Percentiles rank a stretch among this genome's conserved stretches.
Evolutionary conservation across 2,329 filamentous ascomycete species (phyloP).

Genomic region (Colletotrichum noveboracense): DNA sequence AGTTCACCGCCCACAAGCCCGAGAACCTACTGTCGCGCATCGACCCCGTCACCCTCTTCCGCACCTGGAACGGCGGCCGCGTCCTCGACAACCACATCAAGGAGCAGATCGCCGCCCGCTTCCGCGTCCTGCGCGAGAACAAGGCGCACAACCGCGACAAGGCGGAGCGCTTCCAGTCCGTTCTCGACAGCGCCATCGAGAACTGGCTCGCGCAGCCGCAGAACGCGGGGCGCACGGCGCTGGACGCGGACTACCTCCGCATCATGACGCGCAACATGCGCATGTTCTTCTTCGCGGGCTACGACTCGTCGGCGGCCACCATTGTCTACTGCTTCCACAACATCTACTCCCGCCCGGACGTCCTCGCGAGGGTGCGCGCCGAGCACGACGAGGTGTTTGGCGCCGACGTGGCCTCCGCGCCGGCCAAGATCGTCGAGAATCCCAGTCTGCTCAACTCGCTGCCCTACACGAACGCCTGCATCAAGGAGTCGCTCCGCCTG

Average conservation of each 20-base stretch:
- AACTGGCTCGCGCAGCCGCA: constrained; percentile 32
- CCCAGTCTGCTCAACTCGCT: constrained; percentile 55
- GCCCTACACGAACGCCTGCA: constrained; percentile 57
- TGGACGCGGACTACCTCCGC: constrained; percentile 31
- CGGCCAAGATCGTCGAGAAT: constrained; percentile 28
- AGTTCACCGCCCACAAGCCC: constrained; percentile 21
- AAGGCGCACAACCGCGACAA: constrained; percentile 22
- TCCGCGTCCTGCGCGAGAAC: constrained; percentile 26
- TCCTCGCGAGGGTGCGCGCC: constrained; percentile 31
- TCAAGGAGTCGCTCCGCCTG: constrained; percentile 60
- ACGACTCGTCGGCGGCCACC: constrained; percentile 41
- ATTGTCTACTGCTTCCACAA: constrained; percentile 34
- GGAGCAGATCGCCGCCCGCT: constrained; percentile 28
- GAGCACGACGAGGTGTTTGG: constrained; percentile 60
- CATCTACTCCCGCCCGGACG: constrained; percentile 33
- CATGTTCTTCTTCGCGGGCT: constrained; percentile 43
- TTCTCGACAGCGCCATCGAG: constrained; percentile 37
- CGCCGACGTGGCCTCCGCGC: constrained; percentile 12
- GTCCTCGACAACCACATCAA: constrained; percentile 30
- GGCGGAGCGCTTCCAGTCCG: constrained; percentile 21
- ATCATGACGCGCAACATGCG: constrained; percentile 34
- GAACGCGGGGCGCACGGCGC: constrained; percentile 11
- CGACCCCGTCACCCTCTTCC: constrained; percentile 31
- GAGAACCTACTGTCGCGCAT: constrained; percentile 24
- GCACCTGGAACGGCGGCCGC: constrained; percentile 36